Conservation (phyloP, 208 protist genomes). For the Trypanosoma cruzi region DNA sequence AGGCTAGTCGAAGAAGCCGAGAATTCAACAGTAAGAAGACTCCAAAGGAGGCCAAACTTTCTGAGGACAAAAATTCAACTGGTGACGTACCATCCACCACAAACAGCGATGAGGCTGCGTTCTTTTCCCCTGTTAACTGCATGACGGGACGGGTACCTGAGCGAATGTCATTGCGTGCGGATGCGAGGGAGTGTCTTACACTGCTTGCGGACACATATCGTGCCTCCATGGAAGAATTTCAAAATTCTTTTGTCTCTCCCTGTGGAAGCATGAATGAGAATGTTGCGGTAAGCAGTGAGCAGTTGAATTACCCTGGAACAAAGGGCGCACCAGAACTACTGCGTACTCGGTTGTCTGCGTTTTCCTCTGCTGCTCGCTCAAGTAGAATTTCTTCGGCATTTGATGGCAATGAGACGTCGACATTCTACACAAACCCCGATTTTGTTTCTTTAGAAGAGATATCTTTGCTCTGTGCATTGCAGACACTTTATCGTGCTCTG, state of each 20-base stretch:
- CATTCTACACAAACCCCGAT: neutral
- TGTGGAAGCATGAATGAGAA: neutral
- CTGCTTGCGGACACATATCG: neutral
- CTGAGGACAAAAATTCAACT: neutral
- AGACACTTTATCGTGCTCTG: neutral
- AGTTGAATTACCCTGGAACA: neutral
- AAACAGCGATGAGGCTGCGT: neutral
- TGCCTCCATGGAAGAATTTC: neutral
- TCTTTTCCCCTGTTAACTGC: neutral
- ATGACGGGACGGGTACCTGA: neutral
- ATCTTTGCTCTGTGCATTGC: constrained; percentile 6
- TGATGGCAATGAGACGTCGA: neutral
- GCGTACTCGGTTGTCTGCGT: neutral
- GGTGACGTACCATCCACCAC: neutral
- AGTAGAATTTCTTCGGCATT: neutral
- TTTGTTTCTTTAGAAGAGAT: neutral
- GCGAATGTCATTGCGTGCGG: neutral
- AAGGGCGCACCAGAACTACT: neutral
- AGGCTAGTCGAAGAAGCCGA: neutral
- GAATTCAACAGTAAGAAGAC: neutral
- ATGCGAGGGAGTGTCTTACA: neutral
- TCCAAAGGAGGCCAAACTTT: neutral
- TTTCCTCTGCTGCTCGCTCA: neutral
- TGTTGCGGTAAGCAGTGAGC: neutral
- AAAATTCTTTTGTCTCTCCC: neutral